A percentile compares a stretch with the other conserved stretches of the same genome.
Conservation (phyloP, 352 stramenopile species). For the Globisporangium perplexum region DNA sequence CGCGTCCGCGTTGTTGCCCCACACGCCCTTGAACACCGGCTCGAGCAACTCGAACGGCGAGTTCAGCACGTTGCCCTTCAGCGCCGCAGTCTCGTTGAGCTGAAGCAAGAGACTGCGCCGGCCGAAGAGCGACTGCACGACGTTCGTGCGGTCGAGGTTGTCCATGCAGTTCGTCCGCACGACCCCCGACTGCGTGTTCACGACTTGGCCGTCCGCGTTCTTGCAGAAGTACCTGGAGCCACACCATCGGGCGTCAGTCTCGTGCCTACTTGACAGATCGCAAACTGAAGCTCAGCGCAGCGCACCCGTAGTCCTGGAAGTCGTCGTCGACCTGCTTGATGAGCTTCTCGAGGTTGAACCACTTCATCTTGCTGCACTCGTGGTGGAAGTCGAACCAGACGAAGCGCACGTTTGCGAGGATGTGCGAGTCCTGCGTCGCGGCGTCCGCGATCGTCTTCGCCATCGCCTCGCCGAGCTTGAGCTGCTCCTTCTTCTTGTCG, state of each 20-base stretch:
- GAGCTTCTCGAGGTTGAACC: conserved; percentile 88
- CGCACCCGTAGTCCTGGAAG: conserved; percentile 65
- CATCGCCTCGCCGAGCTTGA: conserved; percentile 87
- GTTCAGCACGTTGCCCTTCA: conserved; percentile 68
- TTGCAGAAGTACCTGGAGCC: conserved; percentile 53
- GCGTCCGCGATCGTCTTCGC: conserved; percentile 62
- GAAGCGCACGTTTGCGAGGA: conserved; percentile 49
- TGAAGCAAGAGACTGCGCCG: conserved; percentile 84
- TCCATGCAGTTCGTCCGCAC: conserved; percentile 99
- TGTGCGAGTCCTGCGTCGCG: conserved; percentile 50
- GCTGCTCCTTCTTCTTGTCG: conserved; percentile 93
- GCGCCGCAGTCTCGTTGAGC: conserved; percentile 56
- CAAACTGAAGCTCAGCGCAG: conserved; percentile 3
- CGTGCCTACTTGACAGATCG: background rate
- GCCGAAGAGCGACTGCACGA: conserved; percentile 91
- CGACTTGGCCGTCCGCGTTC: conserved; percentile 31
- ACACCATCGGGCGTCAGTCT: conserved; percentile 1
- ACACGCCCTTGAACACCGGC: conserved; percentile 84
- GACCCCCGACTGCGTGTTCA: conserved; percentile 85
- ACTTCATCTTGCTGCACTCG: conserved; percentile 93
- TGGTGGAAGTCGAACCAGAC: conserved; percentile 98
- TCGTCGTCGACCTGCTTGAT: conserved; percentile 84
- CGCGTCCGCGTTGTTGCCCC: conserved; percentile 95
- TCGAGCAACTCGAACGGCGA: conserved; percentile 67
- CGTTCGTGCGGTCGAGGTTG: conserved; percentile 93